Evolutionary conservation across 768 basidiomycete genomes (phyloP).

Genomic region (Tulasnella sp.): DNA sequence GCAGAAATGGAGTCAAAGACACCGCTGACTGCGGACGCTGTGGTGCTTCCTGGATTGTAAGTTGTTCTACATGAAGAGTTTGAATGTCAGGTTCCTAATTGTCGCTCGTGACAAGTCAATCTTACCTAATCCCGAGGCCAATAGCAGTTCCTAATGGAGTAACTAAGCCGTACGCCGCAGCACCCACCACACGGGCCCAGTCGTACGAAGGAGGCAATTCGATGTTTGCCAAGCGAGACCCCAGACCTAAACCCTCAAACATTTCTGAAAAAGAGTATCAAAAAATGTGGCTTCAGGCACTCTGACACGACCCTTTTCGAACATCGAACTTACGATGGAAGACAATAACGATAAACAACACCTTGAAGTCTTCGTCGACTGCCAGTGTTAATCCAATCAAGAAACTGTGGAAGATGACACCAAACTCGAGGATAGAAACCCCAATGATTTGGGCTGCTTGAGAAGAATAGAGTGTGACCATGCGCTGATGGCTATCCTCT

Average conservation of each 20-base stretch:
- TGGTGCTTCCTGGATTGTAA: constrained; percentile 70
- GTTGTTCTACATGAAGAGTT: constrained; percentile 25
- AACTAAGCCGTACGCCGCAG: constrained; percentile 55
- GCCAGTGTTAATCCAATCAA: constrained; percentile 86
- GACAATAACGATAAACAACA: constrained; percentile 78
- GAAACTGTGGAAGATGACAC: constrained; percentile 73
- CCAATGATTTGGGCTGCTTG: constrained; percentile 59
- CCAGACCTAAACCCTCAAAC: constrained; percentile 90
- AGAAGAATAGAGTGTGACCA: constrained; percentile 31
- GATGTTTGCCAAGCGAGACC: constrained; percentile 75
- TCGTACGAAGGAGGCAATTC: constrained; percentile 40
- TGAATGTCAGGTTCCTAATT: background rate
- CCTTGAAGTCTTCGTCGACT: constrained; percentile 66
- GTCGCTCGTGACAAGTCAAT: background rate
- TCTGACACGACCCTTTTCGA: background rate
- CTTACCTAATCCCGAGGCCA: constrained; percentile 54
- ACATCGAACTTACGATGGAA: constrained; percentile 65
- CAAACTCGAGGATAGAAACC: constrained; percentile 86
- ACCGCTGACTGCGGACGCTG: constrained; percentile 71
- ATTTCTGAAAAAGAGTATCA: constrained; percentile 46
- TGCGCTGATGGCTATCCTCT: constrained; percentile 21
- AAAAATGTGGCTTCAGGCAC: background rate
- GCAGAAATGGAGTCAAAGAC: constrained; percentile 72
- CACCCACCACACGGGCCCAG: constrained; percentile 47
- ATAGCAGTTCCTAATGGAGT: constrained; percentile 82